A percentile compares a stretch with the other conserved stretches of the same genome.
phyloP scores from a whole-genome alignment of 1,284 basidiomycete genomes.

The Nidula niveotomentosa region DNA sequence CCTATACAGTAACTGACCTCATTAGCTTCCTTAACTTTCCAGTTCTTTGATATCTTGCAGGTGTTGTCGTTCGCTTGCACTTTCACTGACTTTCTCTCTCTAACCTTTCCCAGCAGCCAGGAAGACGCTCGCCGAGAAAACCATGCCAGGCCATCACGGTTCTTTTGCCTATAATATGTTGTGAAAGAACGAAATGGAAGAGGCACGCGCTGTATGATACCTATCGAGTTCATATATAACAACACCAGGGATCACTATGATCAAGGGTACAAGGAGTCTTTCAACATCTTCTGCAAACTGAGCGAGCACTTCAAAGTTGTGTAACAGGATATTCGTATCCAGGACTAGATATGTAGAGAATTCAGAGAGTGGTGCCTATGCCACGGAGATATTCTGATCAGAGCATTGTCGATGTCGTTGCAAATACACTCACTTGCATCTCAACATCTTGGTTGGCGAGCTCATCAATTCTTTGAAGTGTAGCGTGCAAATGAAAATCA shows the following conservation, averaged over 20 bases:
- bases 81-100: slow-evolving; percentile 54
- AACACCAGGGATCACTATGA: slow-evolving; percentile 66
- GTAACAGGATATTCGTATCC: slow-evolving; percentile 74
- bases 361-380: slow-evolving; percentile 38
- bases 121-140: slow-evolving; percentile 68
- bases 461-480: slow-evolving; percentile 49
- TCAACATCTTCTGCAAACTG: slow-evolving; percentile 66
- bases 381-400: not conserved
- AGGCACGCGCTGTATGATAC: slow-evolving; percentile 27
- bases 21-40: slow-evolving; percentile 47
- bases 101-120: slow-evolving; percentile 68
- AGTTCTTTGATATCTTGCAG: slow-evolving; percentile 53
- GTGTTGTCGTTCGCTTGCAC: slow-evolving; percentile 71
- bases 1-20: slow-evolving; percentile 32
- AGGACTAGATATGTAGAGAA: slow-evolving; percentile 51
- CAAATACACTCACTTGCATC: slow-evolving; percentile 49
- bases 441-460: slow-evolving; percentile 66
- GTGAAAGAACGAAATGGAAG: no score
- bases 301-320: slow-evolving; percentile 60
- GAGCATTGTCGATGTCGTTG: not conserved
- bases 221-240: slow-evolving; percentile 75
- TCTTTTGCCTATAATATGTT: slow-evolving; percentile 54
- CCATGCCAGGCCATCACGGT: slow-evolving; percentile 56
- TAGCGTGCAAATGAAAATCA: slow-evolving; percentile 31
- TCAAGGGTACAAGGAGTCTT: slow-evolving; percentile 41